These are phyloP conservation scores for Coemansia sp. DNA, from an alignment of 192 early-diverging fungal genomes.

Conservation along the genomic window DNA sequence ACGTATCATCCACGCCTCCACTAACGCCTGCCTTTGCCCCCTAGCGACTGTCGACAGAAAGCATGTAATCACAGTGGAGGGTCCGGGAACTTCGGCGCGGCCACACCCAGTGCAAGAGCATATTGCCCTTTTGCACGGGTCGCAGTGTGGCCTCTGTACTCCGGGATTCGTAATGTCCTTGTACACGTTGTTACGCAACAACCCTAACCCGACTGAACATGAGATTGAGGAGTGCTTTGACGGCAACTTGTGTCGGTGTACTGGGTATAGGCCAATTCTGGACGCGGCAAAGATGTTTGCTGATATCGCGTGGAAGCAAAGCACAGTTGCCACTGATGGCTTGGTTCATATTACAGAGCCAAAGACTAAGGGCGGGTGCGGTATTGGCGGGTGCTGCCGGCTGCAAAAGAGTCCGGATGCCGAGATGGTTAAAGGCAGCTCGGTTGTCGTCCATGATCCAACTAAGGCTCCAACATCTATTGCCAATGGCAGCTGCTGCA, in stretches of 20 bases:
- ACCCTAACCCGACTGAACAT: constrained; percentile 63
- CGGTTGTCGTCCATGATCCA: neutral
- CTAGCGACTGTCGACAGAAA: constrained; percentile 73
- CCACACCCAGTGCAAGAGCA: constrained; percentile 78
- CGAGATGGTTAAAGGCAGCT: neutral
- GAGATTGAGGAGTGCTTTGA: constrained; percentile 87
- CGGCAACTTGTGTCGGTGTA: constrained; percentile 90
- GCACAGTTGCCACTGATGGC: constrained; percentile 23
- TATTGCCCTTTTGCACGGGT: constrained; percentile 74
- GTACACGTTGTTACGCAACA: constrained; percentile 76
- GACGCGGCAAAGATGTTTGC: constrained; percentile 77
- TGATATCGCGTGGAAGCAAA: constrained; percentile 49
- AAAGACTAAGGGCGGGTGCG: constrained; percentile 44
- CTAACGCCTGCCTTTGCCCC: constrained; percentile 76
- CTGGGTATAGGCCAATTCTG: constrained; percentile 85
- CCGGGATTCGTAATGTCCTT: constrained; percentile 90
- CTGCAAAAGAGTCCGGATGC: constrained; percentile 22
- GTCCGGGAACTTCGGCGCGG: constrained; percentile 66
- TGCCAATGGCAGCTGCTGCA: neutral
- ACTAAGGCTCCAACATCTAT: neutral
- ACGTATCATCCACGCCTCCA: constrained; percentile 49
- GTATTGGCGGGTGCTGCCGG: constrained; percentile 57
- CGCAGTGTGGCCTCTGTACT: constrained; percentile 91
- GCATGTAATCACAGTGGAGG: constrained; percentile 84
- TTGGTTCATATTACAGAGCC: constrained; percentile 6